Evolutionary conservation across 352 stramenopile genomes (phyloP).

Genomic region (Phytophthora podocarpi): DNA sequence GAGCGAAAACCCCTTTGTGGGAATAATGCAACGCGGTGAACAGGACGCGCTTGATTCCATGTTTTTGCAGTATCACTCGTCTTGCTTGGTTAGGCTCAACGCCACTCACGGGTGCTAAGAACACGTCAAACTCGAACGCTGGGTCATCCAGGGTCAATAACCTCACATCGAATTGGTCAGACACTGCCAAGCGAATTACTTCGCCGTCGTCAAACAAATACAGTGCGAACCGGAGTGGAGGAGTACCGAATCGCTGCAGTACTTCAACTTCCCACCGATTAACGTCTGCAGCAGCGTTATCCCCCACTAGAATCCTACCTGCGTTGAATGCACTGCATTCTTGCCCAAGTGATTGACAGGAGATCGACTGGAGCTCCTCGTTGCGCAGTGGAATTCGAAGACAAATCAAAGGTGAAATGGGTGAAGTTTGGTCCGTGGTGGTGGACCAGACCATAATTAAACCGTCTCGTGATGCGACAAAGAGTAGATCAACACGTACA

Average conservation of each 20-base stretch:
- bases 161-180: constrained; percentile 10
- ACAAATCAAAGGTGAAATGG: constrained; percentile 9
- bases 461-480: constrained; percentile 21
- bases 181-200: constrained; percentile 18
- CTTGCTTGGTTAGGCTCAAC: constrained; percentile 9
- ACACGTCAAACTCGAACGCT: constrained; percentile 13
- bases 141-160: constrained; percentile 20
- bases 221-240: constrained; percentile 19
- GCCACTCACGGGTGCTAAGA: constrained; percentile 7
- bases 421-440: background rate
- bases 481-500: constrained; percentile 2
- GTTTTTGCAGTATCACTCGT: constrained; percentile 21
- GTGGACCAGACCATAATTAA: constrained; percentile 23
- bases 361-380: constrained; percentile 15
- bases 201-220: constrained; percentile 41
- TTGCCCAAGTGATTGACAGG: constrained; percentile 6
- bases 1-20: constrained; percentile 20
- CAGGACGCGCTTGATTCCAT: constrained; percentile 10
- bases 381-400: constrained; percentile 15
- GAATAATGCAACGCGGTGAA: constrained; percentile 11
- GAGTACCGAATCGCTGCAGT: background rate
- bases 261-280: constrained; percentile 16
- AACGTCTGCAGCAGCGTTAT: background rate
- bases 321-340: background rate
- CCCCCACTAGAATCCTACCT: constrained; percentile 7